Evolutionary conservation across 495 filamentous ascomycete genomes (phyloP).

Genomic region (Filosporella fistucella): DNA sequence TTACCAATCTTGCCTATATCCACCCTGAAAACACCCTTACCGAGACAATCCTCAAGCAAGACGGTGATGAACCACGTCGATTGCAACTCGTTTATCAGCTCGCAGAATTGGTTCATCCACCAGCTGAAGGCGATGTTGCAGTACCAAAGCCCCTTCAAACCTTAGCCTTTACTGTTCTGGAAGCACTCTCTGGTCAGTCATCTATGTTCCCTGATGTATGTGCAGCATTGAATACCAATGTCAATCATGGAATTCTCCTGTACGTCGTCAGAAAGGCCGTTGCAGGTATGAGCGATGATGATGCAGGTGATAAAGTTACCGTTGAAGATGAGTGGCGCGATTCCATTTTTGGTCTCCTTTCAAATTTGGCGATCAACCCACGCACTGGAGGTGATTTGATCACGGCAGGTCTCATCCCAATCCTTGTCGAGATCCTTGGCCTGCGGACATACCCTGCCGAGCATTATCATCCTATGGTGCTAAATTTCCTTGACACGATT

Average conservation of each 20-base stretch:
- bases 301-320: conserved; percentile 46
- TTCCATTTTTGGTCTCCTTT: conserved; percentile 73
- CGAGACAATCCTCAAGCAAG: conserved; percentile 79
- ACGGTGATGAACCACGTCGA: conserved; percentile 84
- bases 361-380: conserved; percentile 65
- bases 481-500: conserved; percentile 82
- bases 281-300: conserved; percentile 64
- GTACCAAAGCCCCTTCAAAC: conserved; percentile 75
- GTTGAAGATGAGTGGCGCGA: conserved; percentile 85
- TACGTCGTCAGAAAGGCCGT: conserved; percentile 89
- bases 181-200: conserved; percentile 76
- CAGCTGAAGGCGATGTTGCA: conserved; percentile 57
- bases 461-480: conserved; percentile 71
- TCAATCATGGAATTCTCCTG: conserved; percentile 94
- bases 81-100: conserved; percentile 91
- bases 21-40: conserved; percentile 73
- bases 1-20: conserved; percentile 90
- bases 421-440: conserved; percentile 85
- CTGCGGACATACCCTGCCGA: conserved; percentile 78
- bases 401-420: conserved; percentile 79
- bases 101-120: conserved; percentile 78
- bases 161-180: conserved; percentile 74
- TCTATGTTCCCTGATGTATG: conserved; percentile 74
- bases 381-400: conserved; percentile 73
- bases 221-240: conserved; percentile 82